Base-by-base conservation (phyloP, 768 basidiomycete species). In the Suillus paluster region DNA sequence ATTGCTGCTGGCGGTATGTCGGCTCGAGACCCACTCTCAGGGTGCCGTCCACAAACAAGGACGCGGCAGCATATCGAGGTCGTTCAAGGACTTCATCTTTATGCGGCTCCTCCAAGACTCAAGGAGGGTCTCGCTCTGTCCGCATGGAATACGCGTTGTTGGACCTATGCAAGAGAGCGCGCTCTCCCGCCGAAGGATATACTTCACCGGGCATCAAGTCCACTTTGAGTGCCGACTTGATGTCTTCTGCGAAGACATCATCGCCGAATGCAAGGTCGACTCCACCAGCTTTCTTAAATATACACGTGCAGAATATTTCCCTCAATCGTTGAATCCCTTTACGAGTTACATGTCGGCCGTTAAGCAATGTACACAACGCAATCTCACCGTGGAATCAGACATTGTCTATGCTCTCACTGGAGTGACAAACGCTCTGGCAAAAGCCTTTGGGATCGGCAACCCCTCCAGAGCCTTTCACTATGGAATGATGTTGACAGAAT, bases 161-260 rank as follows among this genome's bases (percentile, higher is more conserved):
- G 70, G 70, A 71, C 70, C 1, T 68, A 63, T 33, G n/a, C 70
- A 72, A 44, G 70, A 71, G 27, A 38, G 23, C 0, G 3, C 63
- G 1, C 64, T 72, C 21, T 71, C 70, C 19, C 64, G 61, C 15
- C 70, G 70, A 4, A 64, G 70, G 2, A 17, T 70, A 25, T 67
- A 52, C 45, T 70, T 69, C 56, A 71, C 70, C 19, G 59, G 60
- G 17, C 50, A 71, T 8, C 68, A 71, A 44, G 17, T 70, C 4
- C 69, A 70, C 39, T 71, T 67, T 42, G 61, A 65, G 19, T 72
- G 70, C 53, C 50, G 30, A 21, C 19, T 34, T 39, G 70, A 71
- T n/a, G 33, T 64, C 5, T 71, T 68, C 61, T 67, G 68, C 27
- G 70, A 71, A 49, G 70, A 71, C 54, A n/a, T 68, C 15, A 58